Conservation (phyloP, 1,284 basidiomycete genomes). For the Rhodotorula sp. region DNA sequence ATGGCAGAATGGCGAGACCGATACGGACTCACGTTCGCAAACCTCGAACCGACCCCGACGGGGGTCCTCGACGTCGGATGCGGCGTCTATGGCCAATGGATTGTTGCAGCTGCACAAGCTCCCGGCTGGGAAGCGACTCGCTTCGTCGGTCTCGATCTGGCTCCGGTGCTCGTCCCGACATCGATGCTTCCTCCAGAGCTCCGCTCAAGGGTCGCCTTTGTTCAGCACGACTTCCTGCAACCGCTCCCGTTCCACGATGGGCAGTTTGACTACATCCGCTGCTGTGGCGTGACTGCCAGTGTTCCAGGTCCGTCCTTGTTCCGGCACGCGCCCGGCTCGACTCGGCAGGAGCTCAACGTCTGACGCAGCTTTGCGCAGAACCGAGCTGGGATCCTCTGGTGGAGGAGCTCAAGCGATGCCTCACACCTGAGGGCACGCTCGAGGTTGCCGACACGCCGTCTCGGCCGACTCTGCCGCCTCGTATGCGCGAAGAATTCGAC, state of each 20-base stretch:
- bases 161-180: background rate
- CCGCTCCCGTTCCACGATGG: background rate
- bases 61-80: constrained; percentile 7
- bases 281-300: background rate
- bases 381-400: background rate
- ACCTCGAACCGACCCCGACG: background rate
- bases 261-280: background rate
- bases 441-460: background rate
- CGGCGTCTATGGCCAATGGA: constrained; percentile 2
- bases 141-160: constrained; percentile 9
- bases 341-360: no score
- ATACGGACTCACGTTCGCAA: background rate
- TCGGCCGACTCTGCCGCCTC: background rate
- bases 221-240: background rate
- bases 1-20: background rate
- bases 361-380: background rate
- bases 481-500: background rate
- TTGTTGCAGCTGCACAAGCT: background rate
- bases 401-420: background rate
- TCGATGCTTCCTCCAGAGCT: background rate
- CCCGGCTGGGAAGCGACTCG: constrained; percentile 1
- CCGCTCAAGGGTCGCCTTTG: background rate
- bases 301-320: background rate
- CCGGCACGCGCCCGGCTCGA: background rate
- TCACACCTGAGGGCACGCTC: background rate